Conservation (phyloP, 2,329 filamentous ascomycete genomes). For the Calonectria ilicicola region DNA sequence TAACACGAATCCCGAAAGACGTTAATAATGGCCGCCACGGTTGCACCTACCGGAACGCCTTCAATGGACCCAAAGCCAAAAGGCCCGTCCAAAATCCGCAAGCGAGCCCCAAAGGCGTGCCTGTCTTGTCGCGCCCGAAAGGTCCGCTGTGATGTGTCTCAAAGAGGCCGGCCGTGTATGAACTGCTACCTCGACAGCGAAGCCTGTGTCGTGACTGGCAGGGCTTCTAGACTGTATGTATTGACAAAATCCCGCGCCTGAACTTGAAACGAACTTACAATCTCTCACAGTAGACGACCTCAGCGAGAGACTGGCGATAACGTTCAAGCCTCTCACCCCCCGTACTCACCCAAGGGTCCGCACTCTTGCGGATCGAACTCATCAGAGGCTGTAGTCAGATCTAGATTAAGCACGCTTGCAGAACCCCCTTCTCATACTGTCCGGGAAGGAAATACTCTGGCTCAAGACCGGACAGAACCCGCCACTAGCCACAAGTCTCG, state of each 20-base stretch:
- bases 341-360: slow-evolving; percentile 12
- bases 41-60: slow-evolving; percentile 32
- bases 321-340: slow-evolving; percentile 15
- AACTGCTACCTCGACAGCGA: slow-evolving; percentile 65
- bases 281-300: slow-evolving; percentile 8
- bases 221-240: slow-evolving; percentile 39
- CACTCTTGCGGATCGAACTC: slow-evolving; percentile 17
- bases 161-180: slow-evolving; percentile 62
- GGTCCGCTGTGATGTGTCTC: slow-evolving; percentile 63
- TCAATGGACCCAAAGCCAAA: slow-evolving; percentile 45
- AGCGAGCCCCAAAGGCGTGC: slow-evolving; percentile 63
- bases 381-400: slow-evolving; percentile 28
- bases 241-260: neutral
- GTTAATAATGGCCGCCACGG: slow-evolving; percentile 9
- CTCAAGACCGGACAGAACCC: neutral
- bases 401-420: slow-evolving; percentile 18
- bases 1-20: neutral
- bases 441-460: neutral
- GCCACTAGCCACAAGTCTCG: neutral
- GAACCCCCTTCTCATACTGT: neutral
- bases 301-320: slow-evolving; percentile 18
- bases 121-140: slow-evolving; percentile 64
- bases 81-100: slow-evolving; percentile 51
- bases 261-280: neutral
- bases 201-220: slow-evolving; percentile 54